These are phyloP conservation scores for Helichrysum umbraculigerum DNA, from an alignment of 129 eudicot species.

Conservation along the genomic window DNA sequence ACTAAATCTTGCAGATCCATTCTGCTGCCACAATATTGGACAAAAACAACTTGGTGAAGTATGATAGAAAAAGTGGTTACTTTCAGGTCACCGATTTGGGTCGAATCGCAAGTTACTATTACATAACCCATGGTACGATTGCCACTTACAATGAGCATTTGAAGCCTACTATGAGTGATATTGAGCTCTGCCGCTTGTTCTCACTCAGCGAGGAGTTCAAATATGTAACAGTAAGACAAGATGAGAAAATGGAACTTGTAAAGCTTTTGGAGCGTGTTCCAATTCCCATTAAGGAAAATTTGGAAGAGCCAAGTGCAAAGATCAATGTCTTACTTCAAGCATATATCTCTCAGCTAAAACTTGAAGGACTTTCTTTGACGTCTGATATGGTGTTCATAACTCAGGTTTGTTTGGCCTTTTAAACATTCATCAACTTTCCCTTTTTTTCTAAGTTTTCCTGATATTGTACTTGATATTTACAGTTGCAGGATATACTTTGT, in stretches of 20 bases:
- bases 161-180: conserved; percentile 97
- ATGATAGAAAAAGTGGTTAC: conserved; percentile 94
- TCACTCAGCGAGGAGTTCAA: conserved; percentile 97
- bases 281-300: conserved; percentile 83
- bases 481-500: neutral
- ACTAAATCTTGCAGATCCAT: conserved; percentile 62
- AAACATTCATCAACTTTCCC: neutral
- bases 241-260: conserved; percentile 94
- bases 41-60: conserved; percentile 81
- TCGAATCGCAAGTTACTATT: conserved; percentile 91
- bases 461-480: neutral
- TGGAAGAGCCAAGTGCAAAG: conserved; percentile 97
- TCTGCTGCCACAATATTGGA: conserved; percentile 84
- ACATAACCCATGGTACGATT: conserved; percentile 91
- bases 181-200: conserved; percentile 88
- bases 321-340: conserved; percentile 90
- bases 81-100: conserved; percentile 98
- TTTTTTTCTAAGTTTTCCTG: neutral
- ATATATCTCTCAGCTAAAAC: conserved; percentile 87
- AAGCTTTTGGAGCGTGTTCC: conserved; percentile 94
- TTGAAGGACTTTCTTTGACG: conserved; percentile 83
- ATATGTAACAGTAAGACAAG: conserved; percentile 90
- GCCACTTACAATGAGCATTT: conserved; percentile 95
- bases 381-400: conserved; percentile 96
- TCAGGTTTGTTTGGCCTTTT: conserved; percentile 51